These are phyloP conservation scores for Erigeron philadelphicus DNA, from an alignment of 140 eudicot species.

Conservation along the genomic window DNA sequence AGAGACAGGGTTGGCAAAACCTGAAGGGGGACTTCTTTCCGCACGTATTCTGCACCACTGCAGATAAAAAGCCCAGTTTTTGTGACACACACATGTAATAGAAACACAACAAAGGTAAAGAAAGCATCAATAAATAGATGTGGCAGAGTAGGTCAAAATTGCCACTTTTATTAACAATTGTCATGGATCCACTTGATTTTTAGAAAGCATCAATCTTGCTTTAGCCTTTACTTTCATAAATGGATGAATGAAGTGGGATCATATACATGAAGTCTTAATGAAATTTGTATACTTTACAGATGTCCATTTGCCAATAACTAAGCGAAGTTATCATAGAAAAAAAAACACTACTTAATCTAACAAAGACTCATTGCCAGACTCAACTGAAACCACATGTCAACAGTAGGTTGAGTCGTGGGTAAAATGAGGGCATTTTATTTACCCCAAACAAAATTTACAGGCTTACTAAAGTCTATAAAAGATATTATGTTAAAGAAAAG, in stretches of 20 bases:
- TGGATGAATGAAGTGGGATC: conserved; percentile 11
- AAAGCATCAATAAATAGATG: not conserved
- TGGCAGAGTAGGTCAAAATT: not conserved
- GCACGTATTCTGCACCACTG: conserved; percentile 91
- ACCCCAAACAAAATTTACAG: conserved; percentile 5
- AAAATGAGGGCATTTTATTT: not conserved
- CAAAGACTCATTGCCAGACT: not conserved
- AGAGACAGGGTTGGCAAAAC: conserved; percentile 68
- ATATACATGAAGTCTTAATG: not conserved
- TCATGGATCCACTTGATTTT: not conserved
- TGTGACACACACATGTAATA: conserved; percentile 16
- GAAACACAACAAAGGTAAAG: conserved; percentile 1
- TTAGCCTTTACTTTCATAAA: conserved; percentile 10
- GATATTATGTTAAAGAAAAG: conserved; percentile 9
- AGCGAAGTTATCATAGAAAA: not conserved
- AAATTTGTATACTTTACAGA: conserved; percentile 1
- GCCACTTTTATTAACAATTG: conserved; percentile 7
- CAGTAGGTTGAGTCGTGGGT: not conserved
- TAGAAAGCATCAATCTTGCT: conserved; percentile 5
- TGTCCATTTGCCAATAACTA: not conserved
- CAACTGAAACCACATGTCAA: not conserved
- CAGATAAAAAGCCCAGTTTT: conserved; percentile 21
- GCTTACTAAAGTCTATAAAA: not conserved
- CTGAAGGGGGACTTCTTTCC: conserved; percentile 90
- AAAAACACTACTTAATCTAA: not conserved